A percentile compares a stretch with the other conserved stretches of the same genome.
phyloP scores from a whole-genome alignment of 176 grass and related monocot genomes.

The Phoenix roebelenii region DNA sequence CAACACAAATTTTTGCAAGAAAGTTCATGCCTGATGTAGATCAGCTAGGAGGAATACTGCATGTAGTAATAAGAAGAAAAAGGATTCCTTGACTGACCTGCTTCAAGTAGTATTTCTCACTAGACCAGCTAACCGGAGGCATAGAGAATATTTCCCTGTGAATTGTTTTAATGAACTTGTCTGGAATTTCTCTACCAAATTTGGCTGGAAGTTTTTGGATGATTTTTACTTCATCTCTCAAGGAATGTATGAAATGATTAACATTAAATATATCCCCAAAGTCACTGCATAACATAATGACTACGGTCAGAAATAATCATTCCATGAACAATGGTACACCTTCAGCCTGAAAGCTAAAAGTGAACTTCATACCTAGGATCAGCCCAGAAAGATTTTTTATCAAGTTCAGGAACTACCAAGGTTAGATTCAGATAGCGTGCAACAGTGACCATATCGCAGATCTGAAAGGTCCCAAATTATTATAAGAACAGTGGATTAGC shows the following conservation, averaged over 20 bases:
- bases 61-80: not conserved
- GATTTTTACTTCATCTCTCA: slow-evolving; percentile 92
- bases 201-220: slow-evolving; percentile 72
- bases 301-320: too few relatives aligned
- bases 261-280: slow-evolving; percentile 94
- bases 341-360: not conserved
- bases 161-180: not conserved
- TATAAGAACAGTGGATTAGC: slow-evolving; percentile 20
- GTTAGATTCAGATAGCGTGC: slow-evolving; percentile 89
- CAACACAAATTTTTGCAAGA: not conserved
- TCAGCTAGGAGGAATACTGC: too few relatives aligned
- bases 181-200: slow-evolving; percentile 22
- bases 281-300: slow-evolving; percentile 31
- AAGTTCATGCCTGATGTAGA: too few relatives aligned
- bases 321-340: too few relatives aligned
- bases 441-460: slow-evolving; percentile 89
- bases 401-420: slow-evolving; percentile 88
- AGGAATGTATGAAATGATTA: slow-evolving; percentile 82
- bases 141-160: slow-evolving; percentile 50
- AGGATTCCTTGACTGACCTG: slow-evolving; percentile 43
- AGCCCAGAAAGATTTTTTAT: slow-evolving; percentile 99
- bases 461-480: slow-evolving; percentile 27
- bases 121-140: slow-evolving; percentile 93
- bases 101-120: slow-evolving; percentile 85
- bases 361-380: slow-evolving; percentile 64